Percentiles rank a stretch among this genome's conserved stretches.
Evolutionary conservation across 345 rosid genomes (phyloP).

Genomic region (Fremontodendron californicum): DNA sequence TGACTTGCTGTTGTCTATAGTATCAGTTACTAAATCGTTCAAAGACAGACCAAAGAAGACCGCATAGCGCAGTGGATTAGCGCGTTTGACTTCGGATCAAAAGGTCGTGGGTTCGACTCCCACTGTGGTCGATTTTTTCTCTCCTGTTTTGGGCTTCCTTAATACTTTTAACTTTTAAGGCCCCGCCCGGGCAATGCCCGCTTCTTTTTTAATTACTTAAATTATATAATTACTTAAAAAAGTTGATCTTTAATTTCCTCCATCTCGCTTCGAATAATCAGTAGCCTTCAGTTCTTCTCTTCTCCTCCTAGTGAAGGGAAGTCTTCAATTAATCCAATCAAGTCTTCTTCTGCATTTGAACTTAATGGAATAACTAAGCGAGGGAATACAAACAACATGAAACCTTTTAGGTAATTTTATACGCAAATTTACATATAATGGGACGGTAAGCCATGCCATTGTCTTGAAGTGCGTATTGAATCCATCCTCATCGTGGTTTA

Average conservation of each 20-base stretch:
- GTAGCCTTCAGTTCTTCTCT: slow-evolving; percentile 52
- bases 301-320: slow-evolving; percentile 57
- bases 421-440: slow-evolving; percentile 42
- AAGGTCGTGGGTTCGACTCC: slow-evolving; percentile 59
- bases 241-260: slow-evolving; percentile 60
- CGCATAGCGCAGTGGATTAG: slow-evolving; percentile 98
- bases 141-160: too few relatives aligned
- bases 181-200: too few relatives aligned
- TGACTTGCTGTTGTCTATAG: too few relatives aligned
- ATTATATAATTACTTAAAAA: too few relatives aligned
- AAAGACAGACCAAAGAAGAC: too few relatives aligned
- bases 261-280: slow-evolving; percentile 49
- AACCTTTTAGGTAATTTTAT: slow-evolving; percentile 36
- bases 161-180: too few relatives aligned
- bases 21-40: too few relatives aligned
- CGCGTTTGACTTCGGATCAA: slow-evolving; percentile 96
- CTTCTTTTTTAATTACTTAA: too few relatives aligned
- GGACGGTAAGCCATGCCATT: slow-evolving; percentile 83
- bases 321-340: slow-evolving; percentile 56
- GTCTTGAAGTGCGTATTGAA: slow-evolving; percentile 54
- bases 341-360: slow-evolving; percentile 49
- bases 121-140: slow-evolving; percentile 29
- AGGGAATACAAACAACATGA: slow-evolving; percentile 49
- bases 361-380: slow-evolving; percentile 48
- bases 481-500: slow-evolving; percentile 52